Conservation (phyloP, 495 filamentous ascomycete species). For the Penicillium nucicola region DNA sequence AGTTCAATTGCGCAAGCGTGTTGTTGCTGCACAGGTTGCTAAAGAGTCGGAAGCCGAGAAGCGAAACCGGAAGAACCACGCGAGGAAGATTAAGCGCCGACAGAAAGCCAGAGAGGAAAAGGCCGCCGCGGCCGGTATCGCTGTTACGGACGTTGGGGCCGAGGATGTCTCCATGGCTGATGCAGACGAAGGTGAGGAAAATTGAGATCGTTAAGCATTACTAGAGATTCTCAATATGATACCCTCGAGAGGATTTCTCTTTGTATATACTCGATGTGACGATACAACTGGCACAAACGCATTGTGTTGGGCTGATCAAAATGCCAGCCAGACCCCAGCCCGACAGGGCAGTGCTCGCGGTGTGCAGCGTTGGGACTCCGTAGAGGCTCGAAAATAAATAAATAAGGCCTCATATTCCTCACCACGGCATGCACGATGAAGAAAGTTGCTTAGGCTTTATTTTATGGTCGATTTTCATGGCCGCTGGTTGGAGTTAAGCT, state of each 20-base stretch:
- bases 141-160: conserved; percentile 11
- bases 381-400: too few species aligned
- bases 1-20: conserved; percentile 38
- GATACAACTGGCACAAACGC: not conserved
- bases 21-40: conserved; percentile 22
- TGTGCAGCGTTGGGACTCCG: too few species aligned
- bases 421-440: too few species aligned
- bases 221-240: conserved; percentile 17
- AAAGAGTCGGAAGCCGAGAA: conserved; percentile 45
- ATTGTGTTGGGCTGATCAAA: too few species aligned
- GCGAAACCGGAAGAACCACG: conserved; percentile 44
- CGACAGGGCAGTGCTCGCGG: too few species aligned
- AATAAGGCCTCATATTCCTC: too few species aligned
- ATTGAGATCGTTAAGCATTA: conserved; percentile 4
- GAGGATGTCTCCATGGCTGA: conserved; percentile 20
- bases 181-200: conserved; percentile 16
- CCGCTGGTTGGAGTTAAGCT: too few species aligned
- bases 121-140: conserved; percentile 27
- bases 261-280: too few species aligned
- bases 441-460: too few species aligned
- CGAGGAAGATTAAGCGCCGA: conserved; percentile 42
- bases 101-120: conserved; percentile 45
- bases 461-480: too few species aligned
- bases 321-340: too few species aligned
- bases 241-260: conserved; percentile 6